phyloP scores from a whole-genome alignment of 2,329 filamentous ascomycete genomes.

The Exophiala phaeomuriformis region DNA sequence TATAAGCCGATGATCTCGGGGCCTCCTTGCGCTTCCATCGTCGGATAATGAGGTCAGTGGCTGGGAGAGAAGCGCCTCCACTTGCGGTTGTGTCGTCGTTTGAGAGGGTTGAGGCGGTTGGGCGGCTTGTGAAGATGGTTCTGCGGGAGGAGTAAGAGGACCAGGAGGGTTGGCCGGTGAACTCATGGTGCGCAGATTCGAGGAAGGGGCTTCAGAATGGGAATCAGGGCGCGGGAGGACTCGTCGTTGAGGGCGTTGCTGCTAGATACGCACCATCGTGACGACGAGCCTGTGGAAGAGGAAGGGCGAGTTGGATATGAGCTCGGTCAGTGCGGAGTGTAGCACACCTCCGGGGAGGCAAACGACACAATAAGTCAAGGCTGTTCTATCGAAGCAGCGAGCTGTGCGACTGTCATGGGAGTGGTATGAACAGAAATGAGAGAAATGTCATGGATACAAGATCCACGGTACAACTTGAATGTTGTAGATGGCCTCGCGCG shows the following conservation, averaged over 20 bases:
- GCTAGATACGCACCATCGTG: not conserved
- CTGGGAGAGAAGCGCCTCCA: slow-evolving; percentile 31
- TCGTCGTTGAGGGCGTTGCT: not conserved
- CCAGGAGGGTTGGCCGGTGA: slow-evolving; percentile 24
- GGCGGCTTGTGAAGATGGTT: slow-evolving; percentile 29
- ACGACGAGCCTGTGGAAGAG: not conserved
- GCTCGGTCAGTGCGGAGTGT: not conserved
- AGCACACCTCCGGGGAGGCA: too few species aligned
- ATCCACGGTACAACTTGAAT: too few species aligned
- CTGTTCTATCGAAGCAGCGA: too few species aligned
- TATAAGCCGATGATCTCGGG: slow-evolving; percentile 45
- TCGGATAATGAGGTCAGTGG: slow-evolving; percentile 42
- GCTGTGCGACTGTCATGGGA: too few species aligned
- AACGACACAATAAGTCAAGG: too few species aligned
- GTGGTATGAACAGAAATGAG: too few species aligned
- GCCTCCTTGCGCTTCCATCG: slow-evolving; percentile 40
- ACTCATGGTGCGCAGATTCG: slow-evolving; percentile 12
- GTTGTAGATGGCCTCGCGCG: not conserved
- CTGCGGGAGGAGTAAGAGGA: slow-evolving; percentile 40
- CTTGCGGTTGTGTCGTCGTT: slow-evolving; percentile 17
- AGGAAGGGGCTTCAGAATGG: not conserved
- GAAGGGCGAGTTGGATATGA: not conserved
- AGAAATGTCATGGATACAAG: too few species aligned
- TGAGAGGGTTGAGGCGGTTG: slow-evolving; percentile 20
- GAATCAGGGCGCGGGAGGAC: not conserved